Percentiles rank a stretch among this genome's conserved stretches.
Evolutionary conservation across 1,139 yeast genomes (phyloP).

Genomic region (Magnusiomyces clavatus): DNA sequence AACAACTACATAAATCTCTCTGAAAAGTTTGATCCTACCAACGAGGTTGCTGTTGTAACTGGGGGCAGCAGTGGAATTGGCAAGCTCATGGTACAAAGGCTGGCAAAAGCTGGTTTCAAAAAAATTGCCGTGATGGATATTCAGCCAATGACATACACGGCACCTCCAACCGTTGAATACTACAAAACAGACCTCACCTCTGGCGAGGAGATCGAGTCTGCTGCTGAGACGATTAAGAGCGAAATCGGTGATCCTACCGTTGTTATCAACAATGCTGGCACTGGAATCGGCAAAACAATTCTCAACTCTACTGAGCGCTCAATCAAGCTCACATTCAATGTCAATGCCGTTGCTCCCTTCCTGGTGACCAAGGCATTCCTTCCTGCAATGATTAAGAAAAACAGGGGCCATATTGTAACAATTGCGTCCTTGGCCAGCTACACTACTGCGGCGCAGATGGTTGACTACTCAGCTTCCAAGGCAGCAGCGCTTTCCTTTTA

Average conservation of each 20-base stretch:
- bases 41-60: constrained; percentile 13
- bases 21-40: constrained; percentile 2
- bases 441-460: constrained; percentile 60
- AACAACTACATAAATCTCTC: constrained; percentile 7
- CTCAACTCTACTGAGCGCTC: constrained; percentile 44
- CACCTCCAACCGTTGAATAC: constrained; percentile 6
- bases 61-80: constrained; percentile 16
- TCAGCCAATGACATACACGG: constrained; percentile 3
- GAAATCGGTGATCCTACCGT: constrained; percentile 49
- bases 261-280: constrained; percentile 66
- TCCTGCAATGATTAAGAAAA: constrained; percentile 50
- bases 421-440: constrained; percentile 67
- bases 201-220: constrained; percentile 32
- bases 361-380: constrained; percentile 55
- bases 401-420: constrained; percentile 63
- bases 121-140: constrained; percentile 13
- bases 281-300: constrained; percentile 49
- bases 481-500: constrained; percentile 67
- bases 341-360: constrained; percentile 56
- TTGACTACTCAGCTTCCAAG: constrained; percentile 68
- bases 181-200: constrained; percentile 35
- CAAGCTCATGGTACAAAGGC: constrained; percentile 7
- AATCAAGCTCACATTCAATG: constrained; percentile 48
- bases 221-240: constrained; percentile 32
- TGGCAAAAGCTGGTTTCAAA: constrained; percentile 5